Percentiles rank a stretch among this genome's conserved stretches.
These are phyloP conservation scores for Jackrogersella minutella DNA, from an alignment of 495 filamentous ascomycete species.

Conservation along the genomic window DNA sequence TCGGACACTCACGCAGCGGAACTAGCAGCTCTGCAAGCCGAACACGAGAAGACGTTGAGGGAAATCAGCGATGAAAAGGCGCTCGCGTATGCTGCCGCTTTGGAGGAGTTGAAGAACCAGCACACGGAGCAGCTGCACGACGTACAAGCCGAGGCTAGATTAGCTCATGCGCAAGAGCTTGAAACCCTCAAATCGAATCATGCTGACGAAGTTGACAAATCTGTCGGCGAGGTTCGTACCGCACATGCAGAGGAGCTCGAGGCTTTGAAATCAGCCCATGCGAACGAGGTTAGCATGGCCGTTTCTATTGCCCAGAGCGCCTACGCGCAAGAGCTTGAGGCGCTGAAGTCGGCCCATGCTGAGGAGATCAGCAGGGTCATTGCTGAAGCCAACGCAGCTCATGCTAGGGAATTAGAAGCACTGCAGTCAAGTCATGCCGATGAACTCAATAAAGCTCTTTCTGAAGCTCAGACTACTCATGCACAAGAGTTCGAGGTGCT, in stretches of 20 bases:
- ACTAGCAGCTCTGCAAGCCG: constrained; percentile 46
- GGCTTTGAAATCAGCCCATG: constrained; percentile 52
- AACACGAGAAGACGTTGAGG: constrained; percentile 56
- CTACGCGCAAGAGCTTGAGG: constrained; percentile 50
- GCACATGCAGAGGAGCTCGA: constrained; percentile 48
- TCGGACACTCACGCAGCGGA: constrained; percentile 38
- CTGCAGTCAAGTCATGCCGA: constrained; percentile 49
- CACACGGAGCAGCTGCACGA: constrained; percentile 53
- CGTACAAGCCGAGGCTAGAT: constrained; percentile 47
- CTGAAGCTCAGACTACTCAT: constrained; percentile 29
- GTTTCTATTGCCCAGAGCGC: constrained; percentile 42
- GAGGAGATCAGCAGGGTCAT: constrained; percentile 50
- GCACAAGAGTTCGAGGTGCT: constrained; percentile 42
- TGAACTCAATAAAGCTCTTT: constrained; percentile 28
- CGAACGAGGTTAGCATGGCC: constrained; percentile 48
- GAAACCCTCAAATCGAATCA: constrained; percentile 51
- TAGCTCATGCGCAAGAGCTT: constrained; percentile 50
- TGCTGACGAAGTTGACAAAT: constrained; percentile 49
- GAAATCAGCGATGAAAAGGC: constrained; percentile 54
- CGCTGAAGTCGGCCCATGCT: constrained; percentile 48
- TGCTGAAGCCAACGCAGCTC: constrained; percentile 46
- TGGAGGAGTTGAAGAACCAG: constrained; percentile 55
- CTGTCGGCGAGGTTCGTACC: constrained; percentile 43
- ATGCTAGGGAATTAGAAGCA: constrained; percentile 51
- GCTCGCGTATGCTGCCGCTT: constrained; percentile 53